Conservation (phyloP, 164 flowering plant species). For the Aristolochia californica region DNA sequence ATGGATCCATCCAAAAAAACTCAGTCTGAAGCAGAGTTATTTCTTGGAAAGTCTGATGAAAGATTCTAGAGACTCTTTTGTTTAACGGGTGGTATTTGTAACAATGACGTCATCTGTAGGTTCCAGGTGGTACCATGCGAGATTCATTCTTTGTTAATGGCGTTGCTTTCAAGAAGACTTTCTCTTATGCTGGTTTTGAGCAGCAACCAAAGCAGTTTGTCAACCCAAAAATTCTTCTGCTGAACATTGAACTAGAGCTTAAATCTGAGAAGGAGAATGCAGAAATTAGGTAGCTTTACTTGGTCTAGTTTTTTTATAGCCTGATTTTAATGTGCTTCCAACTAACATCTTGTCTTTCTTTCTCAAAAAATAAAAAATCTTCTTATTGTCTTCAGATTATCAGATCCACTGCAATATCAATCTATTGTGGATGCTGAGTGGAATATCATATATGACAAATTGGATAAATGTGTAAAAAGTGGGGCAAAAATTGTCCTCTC, state of each 20-base stretch:
- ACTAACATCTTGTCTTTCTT: neutral
- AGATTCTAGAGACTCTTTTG: too few species aligned
- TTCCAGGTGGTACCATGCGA: conserved; percentile 94
- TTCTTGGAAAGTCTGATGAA: too few species aligned
- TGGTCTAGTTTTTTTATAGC: neutral
- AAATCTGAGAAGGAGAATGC: conserved; percentile 99
- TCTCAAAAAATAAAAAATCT: neutral
- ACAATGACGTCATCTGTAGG: conserved; percentile 30
- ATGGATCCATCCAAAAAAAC: too few species aligned
- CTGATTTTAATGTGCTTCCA: neutral
- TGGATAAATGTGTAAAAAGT: conserved; percentile 92
- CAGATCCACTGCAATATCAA: conserved; percentile 94
- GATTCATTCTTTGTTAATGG: conserved; percentile 96
- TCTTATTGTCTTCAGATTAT: conserved; percentile 41
- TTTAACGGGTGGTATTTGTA: too few species aligned
- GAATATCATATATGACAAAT: conserved; percentile 97
- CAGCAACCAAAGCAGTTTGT: conserved; percentile 94
- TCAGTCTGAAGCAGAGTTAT: neutral
- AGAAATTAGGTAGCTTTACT: conserved; percentile 64
- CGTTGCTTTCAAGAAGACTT: conserved; percentile 94
- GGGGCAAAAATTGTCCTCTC: conserved; percentile 96
- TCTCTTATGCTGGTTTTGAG: conserved; percentile 95
- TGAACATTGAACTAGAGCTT: conserved; percentile 87
- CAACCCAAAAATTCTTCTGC: conserved; percentile 71
- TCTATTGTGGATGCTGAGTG: conserved; percentile 99